Base-by-base conservation (phyloP, 129 eudicot genomes). In the Escallonia herrerae region DNA sequence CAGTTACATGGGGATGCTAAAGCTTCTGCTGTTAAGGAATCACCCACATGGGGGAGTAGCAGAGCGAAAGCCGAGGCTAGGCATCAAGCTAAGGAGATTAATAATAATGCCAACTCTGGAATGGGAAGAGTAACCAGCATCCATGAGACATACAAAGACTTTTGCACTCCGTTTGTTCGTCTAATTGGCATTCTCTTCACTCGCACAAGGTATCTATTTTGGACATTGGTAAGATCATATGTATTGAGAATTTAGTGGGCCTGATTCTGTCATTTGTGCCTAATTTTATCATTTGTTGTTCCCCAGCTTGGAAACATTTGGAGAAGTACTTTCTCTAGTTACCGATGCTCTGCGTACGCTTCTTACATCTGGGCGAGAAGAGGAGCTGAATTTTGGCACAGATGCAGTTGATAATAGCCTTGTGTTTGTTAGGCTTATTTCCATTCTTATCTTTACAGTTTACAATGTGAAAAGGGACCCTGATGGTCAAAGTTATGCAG, bases 401-500 rank as follows among this genome's bases (percentile, higher is more conserved):
- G 81, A 81, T 40, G 66, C 80, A 44, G 67, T 33, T 63, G 85
- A 85, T 64, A 64, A 64, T 66, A 82, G 85, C 61, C 80, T 85
- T 62, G 41, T 77, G 43, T 63, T 85, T 47, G 75, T 85, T 60
- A 81, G 84, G 74, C 65, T 85, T 12, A 79, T 76, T 51, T 64
- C 80, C 56, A 66, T 85, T 60, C 87, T 85, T 15, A 73, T 85
- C 33, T 85, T 78, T 69, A 85, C 82, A 42, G 80, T 85, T 15
- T 65, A 75, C 45, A 85, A 81, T 22, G 78, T 75, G 49, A 85
- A 81, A 69, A 82, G 75, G 64, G 81, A 74, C 72, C 62, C 63
- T 50, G 87, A 85, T 62, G 87, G 87, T 63, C 91, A 78, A 56
- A 74, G 76, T 14, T 85, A 85, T 67, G 87, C 91, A 56, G 87